Evolutionary conservation across 495 filamentous ascomycete genomes (phyloP).

Genomic region (Penicillium subrubescens): DNA sequence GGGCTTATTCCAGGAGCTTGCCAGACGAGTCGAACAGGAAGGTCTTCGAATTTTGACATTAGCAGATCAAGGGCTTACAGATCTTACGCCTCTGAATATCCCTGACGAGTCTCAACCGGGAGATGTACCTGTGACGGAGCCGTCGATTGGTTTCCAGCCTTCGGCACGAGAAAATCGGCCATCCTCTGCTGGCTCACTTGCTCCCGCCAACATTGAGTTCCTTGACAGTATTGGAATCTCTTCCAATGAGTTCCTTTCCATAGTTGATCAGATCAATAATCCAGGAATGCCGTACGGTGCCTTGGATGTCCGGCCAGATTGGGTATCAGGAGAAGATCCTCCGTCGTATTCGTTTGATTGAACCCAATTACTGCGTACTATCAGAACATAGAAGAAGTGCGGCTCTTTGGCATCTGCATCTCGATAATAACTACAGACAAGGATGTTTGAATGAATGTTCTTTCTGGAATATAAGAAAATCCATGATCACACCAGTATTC

Average conservation of each 20-base stretch:
- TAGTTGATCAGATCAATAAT: conserved; percentile 30
- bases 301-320: background rate
- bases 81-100: background rate
- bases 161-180: background rate
- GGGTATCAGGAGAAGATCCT: background rate
- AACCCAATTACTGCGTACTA: background rate
- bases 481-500: background rate
- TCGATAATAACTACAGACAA: background rate
- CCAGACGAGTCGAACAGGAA: conserved; percentile 17
- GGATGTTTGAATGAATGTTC: background rate
- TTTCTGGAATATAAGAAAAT: background rate
- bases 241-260: conserved; percentile 33
- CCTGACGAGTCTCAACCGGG: background rate
- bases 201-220: conserved; percentile 19
- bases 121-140: background rate
- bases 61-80: conserved; percentile 4
- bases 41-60: conserved; percentile 21
- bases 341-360: background rate
- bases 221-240: conserved; percentile 36
- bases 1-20: conserved; percentile 27
- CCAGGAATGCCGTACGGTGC: background rate
- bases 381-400: background rate
- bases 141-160: background rate
- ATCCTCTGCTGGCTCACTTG: background rate
- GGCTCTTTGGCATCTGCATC: too few relatives aligned